Conservation (phyloP, 2,329 filamentous ascomycete species). For the Coniosporium tulheliwenetii region DNA sequence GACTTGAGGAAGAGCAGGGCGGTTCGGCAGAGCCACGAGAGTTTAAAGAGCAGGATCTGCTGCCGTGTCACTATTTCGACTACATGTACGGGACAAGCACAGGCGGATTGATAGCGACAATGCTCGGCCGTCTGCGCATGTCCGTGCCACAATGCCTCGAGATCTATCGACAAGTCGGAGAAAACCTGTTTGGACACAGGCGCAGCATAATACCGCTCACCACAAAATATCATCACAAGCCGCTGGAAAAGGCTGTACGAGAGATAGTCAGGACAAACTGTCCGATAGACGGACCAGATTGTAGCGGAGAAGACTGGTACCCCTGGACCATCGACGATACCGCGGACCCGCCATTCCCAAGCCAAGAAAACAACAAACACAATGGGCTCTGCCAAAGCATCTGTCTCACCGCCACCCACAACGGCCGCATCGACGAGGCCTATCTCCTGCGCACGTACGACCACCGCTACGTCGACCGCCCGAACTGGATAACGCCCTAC, state of each 20-base stretch:
- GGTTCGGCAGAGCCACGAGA: slow-evolving; percentile 4
- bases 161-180: slow-evolving; percentile 29
- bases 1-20: slow-evolving; percentile 10
- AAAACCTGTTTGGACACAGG: slow-evolving; percentile 30
- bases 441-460: slow-evolving; percentile 33
- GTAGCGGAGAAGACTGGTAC: slow-evolving; percentile 27
- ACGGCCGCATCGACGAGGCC: slow-evolving; percentile 28
- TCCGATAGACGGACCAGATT: slow-evolving; percentile 20
- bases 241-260: slow-evolving; percentile 30
- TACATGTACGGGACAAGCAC: slow-evolving; percentile 37
- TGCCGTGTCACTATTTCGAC: slow-evolving; percentile 37
- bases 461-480: slow-evolving; percentile 24
- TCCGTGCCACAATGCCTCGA: slow-evolving; percentile 30
- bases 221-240: slow-evolving; percentile 34
- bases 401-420: slow-evolving; percentile 33
- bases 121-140: slow-evolving; percentile 34
- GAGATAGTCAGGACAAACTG: slow-evolving; percentile 28
- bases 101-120: slow-evolving; percentile 34
- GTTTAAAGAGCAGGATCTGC: slow-evolving; percentile 25
- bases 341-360: not conserved
- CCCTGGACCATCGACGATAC: slow-evolving; percentile 21
- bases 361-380: not conserved
- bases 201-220: slow-evolving; percentile 27
- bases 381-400: slow-evolving; percentile 18
- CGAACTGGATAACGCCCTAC: slow-evolving; percentile 30